Percentiles rank a stretch among this genome's conserved stretches.
phyloP scores from a whole-genome alignment of 352 stramenopile species.

The Phytopythium helicoides region DNA sequence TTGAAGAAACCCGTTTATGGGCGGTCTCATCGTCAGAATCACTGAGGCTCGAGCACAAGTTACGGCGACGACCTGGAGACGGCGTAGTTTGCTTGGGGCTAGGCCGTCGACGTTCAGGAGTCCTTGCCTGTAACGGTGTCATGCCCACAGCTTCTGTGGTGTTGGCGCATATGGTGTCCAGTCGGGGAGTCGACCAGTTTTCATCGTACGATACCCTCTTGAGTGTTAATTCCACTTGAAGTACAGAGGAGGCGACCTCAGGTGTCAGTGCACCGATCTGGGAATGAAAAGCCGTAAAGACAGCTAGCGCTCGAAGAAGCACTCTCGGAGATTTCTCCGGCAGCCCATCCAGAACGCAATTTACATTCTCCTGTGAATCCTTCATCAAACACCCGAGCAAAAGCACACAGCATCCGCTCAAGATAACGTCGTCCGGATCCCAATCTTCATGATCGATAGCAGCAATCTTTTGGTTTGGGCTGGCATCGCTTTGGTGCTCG shows the following conservation, averaged over 20 bases:
- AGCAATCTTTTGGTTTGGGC: slow-evolving; percentile 14
- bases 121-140: neutral
- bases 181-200: neutral
- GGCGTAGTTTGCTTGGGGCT: neutral
- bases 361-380: slow-evolving; percentile 30
- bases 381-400: slow-evolving; percentile 77
- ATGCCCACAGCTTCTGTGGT: neutral
- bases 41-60: slow-evolving; percentile 2
- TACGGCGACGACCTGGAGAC: neutral
- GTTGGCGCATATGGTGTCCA: neutral
- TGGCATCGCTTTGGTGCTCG: slow-evolving; percentile 6
- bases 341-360: slow-evolving; percentile 32
- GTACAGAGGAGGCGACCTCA: slow-evolving; percentile 59
- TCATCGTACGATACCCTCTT: slow-evolving; percentile 21
- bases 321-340: slow-evolving; percentile 45
- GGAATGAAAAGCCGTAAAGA: slow-evolving; percentile 72
- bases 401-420: slow-evolving; percentile 63
- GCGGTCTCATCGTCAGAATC: slow-evolving; percentile 5
- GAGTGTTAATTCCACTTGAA: slow-evolving; percentile 66
- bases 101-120: neutral
- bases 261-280: slow-evolving; percentile 71
- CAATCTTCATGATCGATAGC: slow-evolving; percentile 21
- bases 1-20: too few relatives aligned
- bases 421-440: slow-evolving; percentile 72
- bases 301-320: slow-evolving; percentile 48